These are phyloP conservation scores for Pholiota adiposa DNA, from an alignment of 1,284 basidiomycete genomes.

Conservation along the genomic window DNA sequence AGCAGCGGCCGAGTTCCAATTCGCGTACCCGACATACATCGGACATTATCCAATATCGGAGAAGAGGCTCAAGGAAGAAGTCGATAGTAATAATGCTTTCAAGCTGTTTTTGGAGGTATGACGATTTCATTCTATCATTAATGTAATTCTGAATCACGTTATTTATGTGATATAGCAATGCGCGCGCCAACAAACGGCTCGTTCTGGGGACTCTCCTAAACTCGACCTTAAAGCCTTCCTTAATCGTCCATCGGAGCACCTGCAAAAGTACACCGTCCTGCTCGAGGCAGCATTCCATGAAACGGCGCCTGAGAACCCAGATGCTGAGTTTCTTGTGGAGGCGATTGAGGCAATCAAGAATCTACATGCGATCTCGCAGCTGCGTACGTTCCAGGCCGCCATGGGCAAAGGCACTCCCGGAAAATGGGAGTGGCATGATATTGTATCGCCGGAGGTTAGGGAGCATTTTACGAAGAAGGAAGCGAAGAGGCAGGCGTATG, in stretches of 20 bases:
- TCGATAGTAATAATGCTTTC: conserved; percentile 80
- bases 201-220: conserved; percentile 63
- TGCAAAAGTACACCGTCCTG: conserved; percentile 89
- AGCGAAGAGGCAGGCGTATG: conserved; percentile 86
- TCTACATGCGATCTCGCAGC: conserved; percentile 75
- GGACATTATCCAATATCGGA: conserved; percentile 86
- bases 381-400: conserved; percentile 86
- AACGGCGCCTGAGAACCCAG: conserved; percentile 79
- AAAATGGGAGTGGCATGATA: conserved; percentile 89
- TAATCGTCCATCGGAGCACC: conserved; percentile 83
- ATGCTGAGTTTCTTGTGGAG: conserved; percentile 77
- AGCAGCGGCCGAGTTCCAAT: conserved; percentile 87
- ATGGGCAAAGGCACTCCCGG: conserved; percentile 78
- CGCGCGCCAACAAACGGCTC: conserved; percentile 58
- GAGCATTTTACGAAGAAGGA: conserved; percentile 76
- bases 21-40: conserved; percentile 85
- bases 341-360: conserved; percentile 81
- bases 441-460: conserved; percentile 76
- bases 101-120: conserved; percentile 84
- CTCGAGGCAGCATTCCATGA: conserved; percentile 86
- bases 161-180: conserved; percentile 43
- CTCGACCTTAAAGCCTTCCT: conserved; percentile 89
- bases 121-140: not conserved
- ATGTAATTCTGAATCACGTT: not conserved
- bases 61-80: conserved; percentile 83